Conservation (phyloP, 225 moss, liverwort and hornwort species). For the Asterella californica region DNA sequence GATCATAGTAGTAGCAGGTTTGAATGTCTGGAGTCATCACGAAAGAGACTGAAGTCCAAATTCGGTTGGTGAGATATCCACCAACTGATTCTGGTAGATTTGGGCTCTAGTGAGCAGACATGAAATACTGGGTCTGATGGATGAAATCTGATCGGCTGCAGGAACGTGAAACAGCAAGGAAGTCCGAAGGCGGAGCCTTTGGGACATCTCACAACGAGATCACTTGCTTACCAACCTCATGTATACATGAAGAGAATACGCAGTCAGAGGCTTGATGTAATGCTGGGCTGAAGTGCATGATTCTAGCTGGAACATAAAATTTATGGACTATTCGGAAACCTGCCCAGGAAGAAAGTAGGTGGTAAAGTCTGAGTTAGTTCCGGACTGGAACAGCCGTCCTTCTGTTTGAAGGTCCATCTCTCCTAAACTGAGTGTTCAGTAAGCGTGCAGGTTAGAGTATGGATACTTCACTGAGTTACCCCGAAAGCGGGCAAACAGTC, state of each 20-base stretch:
- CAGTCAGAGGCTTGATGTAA: neutral
- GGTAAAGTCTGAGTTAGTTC: neutral
- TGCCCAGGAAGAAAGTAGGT: neutral
- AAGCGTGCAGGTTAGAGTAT: neutral
- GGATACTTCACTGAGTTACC: neutral
- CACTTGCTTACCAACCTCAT: neutral
- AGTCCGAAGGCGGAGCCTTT: neutral
- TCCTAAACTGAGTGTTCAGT: neutral
- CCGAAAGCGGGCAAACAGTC: constrained; percentile 25
- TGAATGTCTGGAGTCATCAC: too few species aligned
- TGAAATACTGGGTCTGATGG: neutral
- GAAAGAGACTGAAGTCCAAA: too few species aligned
- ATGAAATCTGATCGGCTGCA: neutral
- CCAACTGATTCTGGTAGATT: too few species aligned
- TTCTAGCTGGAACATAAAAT: neutral
- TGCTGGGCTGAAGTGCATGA: neutral
- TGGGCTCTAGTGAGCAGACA: too few species aligned
- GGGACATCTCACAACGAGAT: neutral
- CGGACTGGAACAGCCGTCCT: neutral
- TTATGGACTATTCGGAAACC: constrained; percentile 6
- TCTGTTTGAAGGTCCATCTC: neutral
- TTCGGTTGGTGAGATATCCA: too few species aligned
- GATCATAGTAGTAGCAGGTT: too few species aligned
- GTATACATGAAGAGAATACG: neutral
- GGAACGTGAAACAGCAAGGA: neutral